Conservation (phyloP, 2,329 filamentous ascomycete species). For the Penicillium vulpinum region DNA sequence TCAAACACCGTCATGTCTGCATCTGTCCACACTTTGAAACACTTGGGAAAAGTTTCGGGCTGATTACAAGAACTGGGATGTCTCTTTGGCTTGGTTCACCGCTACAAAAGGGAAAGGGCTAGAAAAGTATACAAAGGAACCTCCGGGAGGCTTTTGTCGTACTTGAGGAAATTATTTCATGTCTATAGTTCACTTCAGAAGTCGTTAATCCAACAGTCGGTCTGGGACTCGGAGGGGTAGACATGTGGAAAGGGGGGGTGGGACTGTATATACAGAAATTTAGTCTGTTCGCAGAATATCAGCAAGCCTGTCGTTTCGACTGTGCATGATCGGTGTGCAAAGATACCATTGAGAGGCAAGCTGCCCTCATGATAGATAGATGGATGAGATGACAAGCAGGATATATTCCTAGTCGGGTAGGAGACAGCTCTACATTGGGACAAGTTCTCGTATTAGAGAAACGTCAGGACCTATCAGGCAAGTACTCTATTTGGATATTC, state of each 20-base stretch:
- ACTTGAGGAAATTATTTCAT: neutral
- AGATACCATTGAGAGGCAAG: constrained; percentile 7
- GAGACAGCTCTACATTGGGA: neutral
- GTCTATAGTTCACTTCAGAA: neutral
- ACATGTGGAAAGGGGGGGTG: neutral
- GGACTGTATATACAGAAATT: neutral
- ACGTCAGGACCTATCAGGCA: constrained; percentile 13
- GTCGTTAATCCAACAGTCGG: neutral
- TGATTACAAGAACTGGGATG: neutral
- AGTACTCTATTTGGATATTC: constrained; percentile 25
- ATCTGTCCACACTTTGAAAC: constrained; percentile 6
- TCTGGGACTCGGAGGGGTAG: neutral
- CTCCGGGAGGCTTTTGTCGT: neutral
- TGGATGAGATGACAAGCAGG: neutral
- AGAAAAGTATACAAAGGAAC: neutral
- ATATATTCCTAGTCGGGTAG: neutral
- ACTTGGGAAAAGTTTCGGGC: neutral
- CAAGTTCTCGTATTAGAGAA: constrained; percentile 6
- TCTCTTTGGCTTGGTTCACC: constrained; percentile 9
- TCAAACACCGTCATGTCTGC: constrained; percentile 3
- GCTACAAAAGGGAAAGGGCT: constrained; percentile 2
- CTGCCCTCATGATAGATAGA: neutral
- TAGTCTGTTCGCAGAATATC: neutral
- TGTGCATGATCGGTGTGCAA: neutral
- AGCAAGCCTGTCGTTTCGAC: neutral